Conservation (phyloP, 176 grass and related monocot genomes). For the Tuctoria greenei region DNA sequence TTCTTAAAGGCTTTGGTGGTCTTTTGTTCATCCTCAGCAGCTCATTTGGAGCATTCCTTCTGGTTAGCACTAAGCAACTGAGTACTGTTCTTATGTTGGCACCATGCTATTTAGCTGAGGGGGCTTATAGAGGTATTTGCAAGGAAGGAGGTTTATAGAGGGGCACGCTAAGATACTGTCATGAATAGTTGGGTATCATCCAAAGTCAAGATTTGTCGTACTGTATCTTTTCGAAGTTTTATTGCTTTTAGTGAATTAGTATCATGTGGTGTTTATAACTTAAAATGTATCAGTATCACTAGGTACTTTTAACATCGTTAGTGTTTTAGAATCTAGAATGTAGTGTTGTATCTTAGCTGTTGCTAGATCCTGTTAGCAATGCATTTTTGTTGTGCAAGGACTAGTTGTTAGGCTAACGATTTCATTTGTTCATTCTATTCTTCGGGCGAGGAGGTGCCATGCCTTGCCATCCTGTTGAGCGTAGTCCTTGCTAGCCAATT, state of each 20-base stretch:
- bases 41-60: slow-evolving; percentile 57
- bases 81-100: background rate
- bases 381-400: background rate
- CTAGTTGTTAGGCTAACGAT: background rate
- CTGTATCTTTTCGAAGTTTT: background rate
- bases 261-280: background rate
- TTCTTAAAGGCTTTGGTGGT: slow-evolving; percentile 71
- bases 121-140: background rate
- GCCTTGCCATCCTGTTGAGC: background rate
- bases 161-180: background rate
- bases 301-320: background rate
- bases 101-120: background rate
- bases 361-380: background rate
- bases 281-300: background rate
- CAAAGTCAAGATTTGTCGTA: background rate
- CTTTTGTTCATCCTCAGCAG: slow-evolving; percentile 72
- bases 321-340: background rate
- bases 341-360: background rate
- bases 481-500: background rate
- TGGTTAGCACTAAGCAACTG: slow-evolving; percentile 32
- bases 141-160: background rate
- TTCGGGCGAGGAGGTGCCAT: background rate
- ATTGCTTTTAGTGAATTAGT: background rate
- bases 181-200: background rate
- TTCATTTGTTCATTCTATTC: background rate